Conservation (phyloP, 805 yeast species). For the Pachysolen tannophilus region DNA sequence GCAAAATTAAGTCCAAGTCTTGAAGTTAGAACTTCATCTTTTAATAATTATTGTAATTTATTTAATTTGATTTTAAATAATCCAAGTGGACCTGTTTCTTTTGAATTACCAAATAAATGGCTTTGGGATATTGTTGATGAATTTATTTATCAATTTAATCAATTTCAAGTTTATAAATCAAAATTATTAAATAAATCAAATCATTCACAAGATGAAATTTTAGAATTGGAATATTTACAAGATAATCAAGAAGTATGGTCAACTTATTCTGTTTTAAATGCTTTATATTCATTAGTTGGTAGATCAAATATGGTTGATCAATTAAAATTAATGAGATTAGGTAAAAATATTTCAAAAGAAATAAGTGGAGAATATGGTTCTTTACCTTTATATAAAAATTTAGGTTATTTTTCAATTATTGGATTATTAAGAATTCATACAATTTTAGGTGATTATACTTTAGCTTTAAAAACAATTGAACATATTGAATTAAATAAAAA, state of each 20-base stretch:
- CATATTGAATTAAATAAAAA: slow-evolving; percentile 36
- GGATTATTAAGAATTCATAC: slow-evolving; percentile 43
- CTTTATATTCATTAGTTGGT: slow-evolving; percentile 35
- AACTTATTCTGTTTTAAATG: slow-evolving; percentile 39
- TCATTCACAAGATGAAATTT: slow-evolving; percentile 15
- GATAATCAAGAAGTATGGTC: slow-evolving; percentile 36
- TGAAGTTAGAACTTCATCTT: slow-evolving; percentile 37
- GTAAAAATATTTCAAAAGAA: slow-evolving; percentile 14
- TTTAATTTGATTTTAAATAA: slow-evolving; percentile 36
- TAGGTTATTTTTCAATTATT: slow-evolving; percentile 40
- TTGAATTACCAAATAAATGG: slow-evolving; percentile 42
- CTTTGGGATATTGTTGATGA: slow-evolving; percentile 46
- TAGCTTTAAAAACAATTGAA: slow-evolving; percentile 41
- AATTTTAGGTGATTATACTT: slow-evolving; percentile 38
- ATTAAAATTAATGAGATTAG: slow-evolving; percentile 23
- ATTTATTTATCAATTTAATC: slow-evolving; percentile 42
- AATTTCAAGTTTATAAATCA: slow-evolving; percentile 32
- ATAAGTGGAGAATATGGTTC: slow-evolving; percentile 37
- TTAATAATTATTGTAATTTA: slow-evolving; percentile 39
- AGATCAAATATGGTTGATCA: slow-evolving; percentile 27
- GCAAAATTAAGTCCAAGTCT: slow-evolving; percentile 34
- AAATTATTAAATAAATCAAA: slow-evolving; percentile 24
- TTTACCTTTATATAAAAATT: slow-evolving; percentile 32
- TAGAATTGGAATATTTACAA: slow-evolving; percentile 28
- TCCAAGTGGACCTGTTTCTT: slow-evolving; percentile 32